These are phyloP conservation scores for Panicum virgatum DNA, from an alignment of 202 grass and related monocot genomes.

Conservation along the genomic window DNA sequence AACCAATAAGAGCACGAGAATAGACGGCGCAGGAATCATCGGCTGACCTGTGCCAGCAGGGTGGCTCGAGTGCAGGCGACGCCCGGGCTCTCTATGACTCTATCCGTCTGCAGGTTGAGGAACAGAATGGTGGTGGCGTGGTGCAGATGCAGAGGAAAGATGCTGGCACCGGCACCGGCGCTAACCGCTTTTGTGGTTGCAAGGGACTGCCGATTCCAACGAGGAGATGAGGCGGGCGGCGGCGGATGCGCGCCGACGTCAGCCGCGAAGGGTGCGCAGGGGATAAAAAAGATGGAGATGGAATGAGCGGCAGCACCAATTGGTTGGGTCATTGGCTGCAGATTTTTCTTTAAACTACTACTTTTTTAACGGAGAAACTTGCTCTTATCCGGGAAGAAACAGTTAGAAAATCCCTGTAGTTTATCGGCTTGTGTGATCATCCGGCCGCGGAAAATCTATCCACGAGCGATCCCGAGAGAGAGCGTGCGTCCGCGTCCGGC, in stretches of 20 bases:
- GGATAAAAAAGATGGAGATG: neutral
- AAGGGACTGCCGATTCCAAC: neutral
- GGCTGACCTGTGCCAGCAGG: slow-evolving; percentile 10
- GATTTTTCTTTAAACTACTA: neutral
- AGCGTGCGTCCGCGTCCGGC: neutral
- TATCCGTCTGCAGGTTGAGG: neutral
- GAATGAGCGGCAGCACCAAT: neutral
- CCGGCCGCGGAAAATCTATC: neutral
- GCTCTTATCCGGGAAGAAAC: neutral
- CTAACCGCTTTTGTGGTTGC: neutral
- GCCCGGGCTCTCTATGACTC: neutral
- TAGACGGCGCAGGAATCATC: neutral
- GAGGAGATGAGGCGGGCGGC: slow-evolving; percentile 1
- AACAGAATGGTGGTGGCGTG: neutral
- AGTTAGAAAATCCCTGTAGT: neutral
- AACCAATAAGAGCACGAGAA: neutral
- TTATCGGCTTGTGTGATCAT: neutral
- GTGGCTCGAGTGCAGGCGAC: neutral
- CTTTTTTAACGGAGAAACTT: neutral
- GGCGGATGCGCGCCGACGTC: slow-evolving; percentile 38
- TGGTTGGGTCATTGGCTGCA: neutral
- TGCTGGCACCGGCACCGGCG: neutral
- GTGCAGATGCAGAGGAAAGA: neutral
- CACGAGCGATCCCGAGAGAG: neutral
- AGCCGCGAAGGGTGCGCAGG: neutral